Base-by-base conservation (phyloP, 164 flowering plant species). In the Nymphaea colorata region DNA sequence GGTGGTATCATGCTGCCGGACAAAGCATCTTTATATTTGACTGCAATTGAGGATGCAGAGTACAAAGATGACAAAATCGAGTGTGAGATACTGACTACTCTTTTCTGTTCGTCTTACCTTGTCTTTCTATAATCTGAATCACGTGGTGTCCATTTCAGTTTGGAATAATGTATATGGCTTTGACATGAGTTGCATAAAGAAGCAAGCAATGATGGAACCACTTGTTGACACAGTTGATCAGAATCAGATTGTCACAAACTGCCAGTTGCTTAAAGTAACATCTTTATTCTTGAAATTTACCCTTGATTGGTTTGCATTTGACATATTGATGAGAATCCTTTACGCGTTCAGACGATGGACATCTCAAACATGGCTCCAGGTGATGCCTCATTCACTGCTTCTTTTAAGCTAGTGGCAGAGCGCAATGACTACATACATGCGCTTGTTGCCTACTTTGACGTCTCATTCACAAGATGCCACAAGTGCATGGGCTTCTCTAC, bases 1-100 rank as follows among this genome's bases (percentile, higher is more conserved):
- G 85, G 79, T 79, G 99, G 99, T 61, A 18, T 86, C 67, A 85
- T 94, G 41, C 78, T 94, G 69, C 99, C 99, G 14, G 99, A 94
- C 74, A 90, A 76, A 77, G 96, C 98, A 62, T 82, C 96, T 67
- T 88, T 94, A 12, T 82, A 80, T 77, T 70, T 94, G 76, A 94
- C 99, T 67, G 99, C 99, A 59, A 94, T 94, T 64, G 99, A 94
- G 79, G 99, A 94, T 82, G 89, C 97, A 44, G 98, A 94, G 45
- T 94, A 94, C 82, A 94, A 94, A 76, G 92, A 94, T 53, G 99
- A 94, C 80, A 94, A 94, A 76, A 90, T 94, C 80, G 98, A 91
- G 72, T 94, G 98, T 94, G 68, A 84, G 89, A 69, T 61, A 61
- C 41, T 12, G 3, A 17, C 41, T 55, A 17, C 17, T 61, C 36